Base-by-base conservation (phyloP, 2,329 filamentous ascomycete species). In the Plectosphaerella sp. region DNA sequence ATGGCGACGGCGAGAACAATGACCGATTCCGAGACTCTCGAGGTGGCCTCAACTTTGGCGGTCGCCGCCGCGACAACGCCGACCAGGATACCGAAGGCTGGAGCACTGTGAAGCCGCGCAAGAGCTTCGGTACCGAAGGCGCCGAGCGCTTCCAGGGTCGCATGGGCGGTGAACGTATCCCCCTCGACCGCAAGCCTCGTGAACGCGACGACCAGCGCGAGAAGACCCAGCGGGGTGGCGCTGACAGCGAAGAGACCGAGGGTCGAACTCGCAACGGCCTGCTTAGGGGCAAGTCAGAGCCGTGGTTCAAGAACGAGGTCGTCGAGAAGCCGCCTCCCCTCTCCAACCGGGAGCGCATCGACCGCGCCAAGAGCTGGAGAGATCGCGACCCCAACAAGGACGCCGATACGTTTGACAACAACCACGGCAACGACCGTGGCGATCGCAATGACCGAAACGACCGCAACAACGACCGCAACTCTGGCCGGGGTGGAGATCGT, bases 21-120 rank as follows among this genome's bases (percentile, higher is more conserved):
- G 79, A 82, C 24, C 72, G 79, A 54, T 67, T 73, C 49, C 76
- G 77, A 49, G 78, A 83, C 37, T 64, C 64, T 41, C 71, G 73
- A 39, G 72, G 68, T 55, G 73, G 67, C 55, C 28, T 33, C 28
- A 73, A 69, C 45, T 69, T 79, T 52, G 77, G 81, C 28, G 28
- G 28, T 39, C 76, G 79, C 51, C 81, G 80, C 47, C 80, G 79
- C 35, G 74, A 72, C 22, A 78, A 80, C 47, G 73, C 69, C 45
- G 82, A 85, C 39, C 75, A 77, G 54, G 87, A 89, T 51, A 79
- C 74, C 56, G 87, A 91, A 51, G 86, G 87, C 48, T 91, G 88
- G 88, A 89, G 81, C 59, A 85, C 79, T 24, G 84, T 88, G 37
- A 88, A 88, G 62, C 83, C 86, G 24, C 83, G 87, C 58, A 89